Evolutionary conservation across 1,284 basidiomycete genomes (phyloP), one percentile per base, ranked within the genome.

Genomic region (Puccinia sorghi): DNA sequence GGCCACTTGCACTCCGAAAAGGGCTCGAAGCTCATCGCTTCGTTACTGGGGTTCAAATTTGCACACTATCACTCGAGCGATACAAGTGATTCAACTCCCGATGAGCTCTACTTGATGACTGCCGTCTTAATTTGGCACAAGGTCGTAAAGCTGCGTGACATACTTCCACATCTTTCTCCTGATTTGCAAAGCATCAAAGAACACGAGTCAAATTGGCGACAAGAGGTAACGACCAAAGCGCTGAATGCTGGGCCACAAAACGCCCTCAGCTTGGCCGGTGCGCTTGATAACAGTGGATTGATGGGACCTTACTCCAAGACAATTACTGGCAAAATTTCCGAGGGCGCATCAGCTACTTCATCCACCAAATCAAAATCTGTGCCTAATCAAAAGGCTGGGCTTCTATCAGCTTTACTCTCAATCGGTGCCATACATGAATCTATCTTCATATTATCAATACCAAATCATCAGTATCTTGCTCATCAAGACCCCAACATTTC

Each of bases 11-110:
- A 57, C 22, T 48, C 56, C 5, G 6, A 77, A 46, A 88, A 80
- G 84, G 91, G 82, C 85, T 90, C 85, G 80, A 81, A 83, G 66
- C 90, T 94, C 17, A 87, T 96, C 80, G 92, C 93, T 11, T 93
- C 97, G 85, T 91, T 98, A 1, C 86, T 99, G 15, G 96, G 96
- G 25, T 98, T 98, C 88, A 98, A 99, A 84, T 97, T 97, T 83
- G 88, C 88, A 12, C 90, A 92, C 84, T 97, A 96, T 85, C 90
- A 93, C 86, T 92, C 92, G 81, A 75, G 88, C 82, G 48, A 57
- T 3, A 82, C 83, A 41, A 80, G 52, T 88, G 91, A 86, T 81
- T 86, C 57, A 22, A 88, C 90, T 0, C 92, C 93, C 0, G 89
- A 88, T 79, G 90, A 89, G 80, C 86, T 99, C 20, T 92, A 92